Conservation (phyloP, 140 eudicot genomes). For the Oenanthe javanica region DNA sequence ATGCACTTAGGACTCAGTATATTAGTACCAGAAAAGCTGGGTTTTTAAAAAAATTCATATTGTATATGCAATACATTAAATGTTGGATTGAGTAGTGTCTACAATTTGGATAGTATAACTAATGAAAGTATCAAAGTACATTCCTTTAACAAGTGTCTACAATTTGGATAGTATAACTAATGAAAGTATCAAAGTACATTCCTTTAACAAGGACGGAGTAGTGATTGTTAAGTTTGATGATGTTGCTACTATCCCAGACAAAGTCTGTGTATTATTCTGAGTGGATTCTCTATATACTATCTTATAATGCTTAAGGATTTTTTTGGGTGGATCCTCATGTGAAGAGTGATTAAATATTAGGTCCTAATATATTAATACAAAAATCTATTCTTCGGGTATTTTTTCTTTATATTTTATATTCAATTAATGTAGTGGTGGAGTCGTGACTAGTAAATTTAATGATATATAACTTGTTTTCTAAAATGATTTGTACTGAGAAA, state of each 20-base stretch:
- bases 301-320: background rate
- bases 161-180: background rate
- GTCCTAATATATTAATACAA: background rate
- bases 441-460: no score
- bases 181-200: background rate
- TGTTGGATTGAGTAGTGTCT: background rate
- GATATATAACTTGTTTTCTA: no score
- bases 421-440: no score
- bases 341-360: conserved; percentile 13
- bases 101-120: background rate
- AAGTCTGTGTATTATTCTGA: no score
- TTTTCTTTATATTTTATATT: background rate
- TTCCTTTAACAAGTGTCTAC: background rate
- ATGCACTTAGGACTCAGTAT: background rate
- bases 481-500: background rate
- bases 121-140: background rate
- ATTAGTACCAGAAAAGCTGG: no score
- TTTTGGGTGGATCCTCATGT: conserved; percentile 26
- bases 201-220: background rate
- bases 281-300: no score
- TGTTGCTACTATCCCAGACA: background rate
- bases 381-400: background rate
- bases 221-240: background rate
- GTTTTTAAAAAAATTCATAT: no score
- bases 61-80: background rate